Evolutionary conservation across 202 grass and related monocot species (phyloP), one percentile per base, ranked within the genome.

Genomic region (Brachypodium distachyon): DNA sequence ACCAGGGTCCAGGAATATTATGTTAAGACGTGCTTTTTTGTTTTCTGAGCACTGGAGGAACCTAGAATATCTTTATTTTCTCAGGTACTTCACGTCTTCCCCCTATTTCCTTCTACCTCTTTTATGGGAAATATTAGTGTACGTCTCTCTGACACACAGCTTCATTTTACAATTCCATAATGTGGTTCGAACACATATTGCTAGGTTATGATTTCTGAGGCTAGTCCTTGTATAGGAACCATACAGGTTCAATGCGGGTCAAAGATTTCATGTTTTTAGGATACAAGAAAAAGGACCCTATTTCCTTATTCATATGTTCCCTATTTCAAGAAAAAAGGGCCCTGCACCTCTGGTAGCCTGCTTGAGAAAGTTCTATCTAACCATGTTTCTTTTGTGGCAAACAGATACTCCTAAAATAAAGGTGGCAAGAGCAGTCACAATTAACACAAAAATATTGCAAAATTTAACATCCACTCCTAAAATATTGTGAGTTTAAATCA

Each of bases 41-140:
- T 74, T 85, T 56, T 67, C 49, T 28, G 18, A 3, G 29, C 48
- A 54, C 59, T 18, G 19, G 44, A 82, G 39, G 70, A 82, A 47
- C 72, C 61, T 59, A 43, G 50, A 38, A 54, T 46, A 39, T 42
- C 32, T 72, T 82, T 16, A 57, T 72, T 26, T 77, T 73, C n/a
- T 3, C 79, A 61, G 67, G 59, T 79, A 12, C 50, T 61, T 37
- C 42, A 16, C 57, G 56, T 74, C 51, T 74, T 57, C 9, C 8
- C 37, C 71, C 41, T 53, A 29, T 42, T 57, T 41, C 9, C 34
- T 28, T 56, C 5, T n/a, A n/a, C n/a, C n/a, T n/a, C n/a, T n/a
- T 29, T 54, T 12, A 7, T 0, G 3, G 23, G 63, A 67, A 67
- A 28, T n/a, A 57, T 3, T 14, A 74, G 38, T 55, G 39, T 66